These are phyloP conservation scores for Lasiodiplodia sp. DNA, from an alignment of 2,329 filamentous ascomycete species.

Conservation along the genomic window DNA sequence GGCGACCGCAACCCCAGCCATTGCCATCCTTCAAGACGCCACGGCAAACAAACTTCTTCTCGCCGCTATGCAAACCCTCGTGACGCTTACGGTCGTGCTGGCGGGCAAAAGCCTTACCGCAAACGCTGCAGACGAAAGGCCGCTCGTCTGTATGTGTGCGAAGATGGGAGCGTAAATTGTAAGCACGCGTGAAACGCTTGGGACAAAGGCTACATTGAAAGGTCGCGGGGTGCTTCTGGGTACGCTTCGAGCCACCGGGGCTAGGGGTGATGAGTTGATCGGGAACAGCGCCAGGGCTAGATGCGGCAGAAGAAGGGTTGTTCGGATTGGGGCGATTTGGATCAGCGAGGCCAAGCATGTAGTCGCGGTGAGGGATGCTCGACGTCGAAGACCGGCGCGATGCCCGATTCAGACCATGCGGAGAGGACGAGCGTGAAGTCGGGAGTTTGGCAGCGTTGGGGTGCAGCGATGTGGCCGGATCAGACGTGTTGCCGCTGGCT, in stretches of 20 bases:
- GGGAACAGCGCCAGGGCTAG: conserved; percentile 7
- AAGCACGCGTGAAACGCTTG: conserved; percentile 94
- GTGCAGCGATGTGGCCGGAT: conserved; percentile 49
- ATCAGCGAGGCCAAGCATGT: conserved; percentile 91
- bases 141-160: conserved; percentile 97
- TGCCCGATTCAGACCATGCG: conserved; percentile 50
- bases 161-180: conserved; percentile 93
- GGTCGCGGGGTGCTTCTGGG: conserved; percentile 96
- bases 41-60: conserved; percentile 98
- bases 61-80: conserved; percentile 92
- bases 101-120: conserved; percentile 94
- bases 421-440: conserved; percentile 55
- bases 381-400: conserved; percentile 60
- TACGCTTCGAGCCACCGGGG: conserved; percentile 69
- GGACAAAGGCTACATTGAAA: conserved; percentile 95
- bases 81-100: conserved; percentile 98
- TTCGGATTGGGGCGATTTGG: conserved; percentile 77
- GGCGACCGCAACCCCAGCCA: conserved; percentile 90
- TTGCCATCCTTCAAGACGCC: conserved; percentile 84
- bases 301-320: conserved; percentile 9
- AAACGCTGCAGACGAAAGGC: conserved; percentile 96
- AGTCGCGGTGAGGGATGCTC: conserved; percentile 66
- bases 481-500: conserved; percentile 37
- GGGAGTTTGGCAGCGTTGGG: conserved; percentile 49
- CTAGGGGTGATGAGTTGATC: conserved; percentile 31